phyloP scores from a whole-genome alignment of 441 rosid species.

The Bocquillonia castaneifolia region DNA sequence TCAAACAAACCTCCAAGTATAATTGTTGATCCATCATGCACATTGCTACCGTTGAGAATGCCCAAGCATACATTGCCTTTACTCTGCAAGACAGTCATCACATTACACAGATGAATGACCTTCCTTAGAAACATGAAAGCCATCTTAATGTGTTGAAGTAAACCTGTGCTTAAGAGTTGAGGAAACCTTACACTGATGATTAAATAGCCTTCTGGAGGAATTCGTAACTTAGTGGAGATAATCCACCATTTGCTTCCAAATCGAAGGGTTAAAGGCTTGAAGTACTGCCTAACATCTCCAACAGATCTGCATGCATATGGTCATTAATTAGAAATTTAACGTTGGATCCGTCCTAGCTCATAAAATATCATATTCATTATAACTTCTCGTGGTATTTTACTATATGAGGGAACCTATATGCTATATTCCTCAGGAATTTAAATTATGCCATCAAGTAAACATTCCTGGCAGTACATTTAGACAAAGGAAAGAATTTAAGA shows the following conservation, averaged over 20 bases:
- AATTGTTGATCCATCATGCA: constrained; percentile 70
- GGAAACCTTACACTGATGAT: constrained; percentile 56
- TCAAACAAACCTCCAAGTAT: constrained; percentile 73
- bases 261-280: constrained; percentile 73
- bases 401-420: neutral
- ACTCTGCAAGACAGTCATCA: constrained; percentile 40
- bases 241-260: constrained; percentile 91
- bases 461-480: neutral
- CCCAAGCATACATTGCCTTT: constrained; percentile 87
- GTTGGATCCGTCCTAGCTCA: too few relatives aligned
- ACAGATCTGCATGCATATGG: constrained; percentile 49
- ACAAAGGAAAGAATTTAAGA: neutral
- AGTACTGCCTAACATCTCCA: constrained; percentile 51
- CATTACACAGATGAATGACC: constrained; percentile 12
- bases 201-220: constrained; percentile 82
- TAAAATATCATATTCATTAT: neutral
- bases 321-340: constrained; percentile 17
- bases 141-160: neutral
- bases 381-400: neutral
- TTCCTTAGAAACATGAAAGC: neutral
- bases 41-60: constrained; percentile 76
- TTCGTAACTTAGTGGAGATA: constrained; percentile 49
- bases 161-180: neutral
- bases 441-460: neutral
- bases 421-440: neutral